Evolutionary conservation across 2,329 filamentous ascomycete genomes (phyloP), one percentile per base, ranked within the genome.

Genomic region (Verticillium longisporum): DNA sequence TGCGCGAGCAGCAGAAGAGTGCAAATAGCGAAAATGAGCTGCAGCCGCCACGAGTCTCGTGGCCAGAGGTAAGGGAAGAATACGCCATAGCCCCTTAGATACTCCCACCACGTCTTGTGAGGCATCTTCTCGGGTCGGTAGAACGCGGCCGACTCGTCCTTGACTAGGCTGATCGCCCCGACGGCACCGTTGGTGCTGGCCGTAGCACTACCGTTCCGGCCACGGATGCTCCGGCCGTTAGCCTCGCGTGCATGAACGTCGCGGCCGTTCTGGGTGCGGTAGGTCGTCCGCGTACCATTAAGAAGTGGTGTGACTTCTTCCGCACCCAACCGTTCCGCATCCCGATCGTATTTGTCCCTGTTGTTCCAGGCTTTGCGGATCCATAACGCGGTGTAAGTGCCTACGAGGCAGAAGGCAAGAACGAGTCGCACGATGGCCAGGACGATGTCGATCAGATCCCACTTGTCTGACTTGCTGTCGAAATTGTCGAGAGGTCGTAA

Each of bases 41-140:
- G 89, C 60, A 99, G 80, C 65, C 80, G 83, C 5, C 71, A 54
- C 41, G 91, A 88, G 70, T 94, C 94, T 69, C 88, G 89, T 0
- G 95, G 95, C 95, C 95, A 99, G 62, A 98, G 85, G 71, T 98
- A 99, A 0, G 93, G 94, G 72, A 98, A 96, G 76, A 99, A 97
- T 59, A 97, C 81, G 13, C 89, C 90, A 74, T 98, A 99, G 55
- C 94, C 92, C 65, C 89, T 88, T 63, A 97, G 79, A 73, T 99
- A 99, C 71, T 98, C 93, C 87, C 90, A 96, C 95, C 95, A 99
- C 59, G 88, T 95, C 67, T 90, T 92, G 67, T 90, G 90, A 2
- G 92, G 93, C 9, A 92, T 84, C 65, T 91, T 94, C 41, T 89
- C 89, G 1, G 93, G 93, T 67, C 94, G 89, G 73, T 96, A 96